These are phyloP conservation scores for Termitomyces sp. DNA, from an alignment of 768 basidiomycete genomes.

Conservation along the genomic window DNA sequence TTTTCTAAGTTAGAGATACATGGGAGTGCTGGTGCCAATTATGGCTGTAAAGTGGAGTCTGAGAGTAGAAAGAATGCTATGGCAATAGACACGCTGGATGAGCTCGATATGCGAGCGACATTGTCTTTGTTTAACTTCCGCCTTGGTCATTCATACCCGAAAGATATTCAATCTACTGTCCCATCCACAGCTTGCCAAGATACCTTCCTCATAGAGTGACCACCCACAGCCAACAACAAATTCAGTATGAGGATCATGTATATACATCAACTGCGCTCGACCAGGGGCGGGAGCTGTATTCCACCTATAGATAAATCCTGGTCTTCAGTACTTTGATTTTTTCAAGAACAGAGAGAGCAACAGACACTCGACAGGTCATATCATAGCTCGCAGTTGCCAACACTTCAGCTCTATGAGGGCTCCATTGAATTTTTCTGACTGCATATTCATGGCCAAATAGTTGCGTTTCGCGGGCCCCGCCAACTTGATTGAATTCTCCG, in stretches of 20 bases:
- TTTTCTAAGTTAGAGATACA: neutral
- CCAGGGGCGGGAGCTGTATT: conserved; percentile 50
- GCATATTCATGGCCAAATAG: conserved; percentile 88
- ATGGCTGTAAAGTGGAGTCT: neutral
- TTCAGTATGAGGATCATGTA: conserved; percentile 89
- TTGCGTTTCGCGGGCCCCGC: conserved; percentile 65
- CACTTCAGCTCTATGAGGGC: conserved; percentile 68
- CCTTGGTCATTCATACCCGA: conserved; percentile 32
- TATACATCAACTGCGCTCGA: conserved; percentile 50
- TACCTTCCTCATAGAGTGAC: conserved; percentile 87
- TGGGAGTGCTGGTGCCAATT: neutral
- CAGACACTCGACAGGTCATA: conserved; percentile 92
- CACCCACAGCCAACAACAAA: conserved; percentile 90
- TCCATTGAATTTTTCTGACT: conserved; percentile 85
- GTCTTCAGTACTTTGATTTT: neutral
- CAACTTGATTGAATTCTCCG: conserved; percentile 50
- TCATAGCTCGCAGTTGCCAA: conserved; percentile 79
- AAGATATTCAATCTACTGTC: conserved; percentile 82
- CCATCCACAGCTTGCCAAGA: conserved; percentile 90
- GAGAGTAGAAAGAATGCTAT: neutral
- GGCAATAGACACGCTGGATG: neutral
- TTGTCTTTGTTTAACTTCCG: neutral
- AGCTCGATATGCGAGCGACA: neutral
- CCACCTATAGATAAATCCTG: conserved; percentile 51
- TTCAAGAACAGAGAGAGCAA: conserved; percentile 13